Evolutionary conservation across 306 rosid genomes (phyloP).

Genomic region (Hippophae tibetana): DNA sequence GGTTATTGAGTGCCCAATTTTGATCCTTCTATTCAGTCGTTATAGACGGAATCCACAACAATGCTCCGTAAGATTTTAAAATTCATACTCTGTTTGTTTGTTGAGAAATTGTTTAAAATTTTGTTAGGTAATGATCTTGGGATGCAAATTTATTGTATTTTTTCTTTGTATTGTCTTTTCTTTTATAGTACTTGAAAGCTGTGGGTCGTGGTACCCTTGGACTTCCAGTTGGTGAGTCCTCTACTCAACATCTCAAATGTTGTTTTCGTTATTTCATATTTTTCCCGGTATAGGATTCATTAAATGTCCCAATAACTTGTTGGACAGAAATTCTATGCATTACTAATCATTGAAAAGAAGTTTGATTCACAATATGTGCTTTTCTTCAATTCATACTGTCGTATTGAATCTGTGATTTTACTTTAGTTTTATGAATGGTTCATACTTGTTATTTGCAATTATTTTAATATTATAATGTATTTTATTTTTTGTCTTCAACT

Average conservation of each 20-base stretch:
- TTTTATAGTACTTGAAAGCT: slow-evolving; percentile 57
- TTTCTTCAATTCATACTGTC: too few species aligned
- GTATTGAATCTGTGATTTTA: too few species aligned
- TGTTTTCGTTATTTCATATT: background rate
- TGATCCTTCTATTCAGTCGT: slow-evolving; percentile 41
- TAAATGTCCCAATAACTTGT: background rate
- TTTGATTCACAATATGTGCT: too few species aligned
- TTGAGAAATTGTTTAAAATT: background rate
- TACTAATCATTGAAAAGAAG: too few species aligned
- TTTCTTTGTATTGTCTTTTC: background rate
- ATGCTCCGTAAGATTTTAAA: slow-evolving; percentile 26
- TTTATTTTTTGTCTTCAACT: slow-evolving; percentile 11
- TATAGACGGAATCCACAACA: slow-evolving; percentile 26
- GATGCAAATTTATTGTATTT: background rate
- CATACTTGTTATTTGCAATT: background rate
- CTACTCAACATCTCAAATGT: background rate
- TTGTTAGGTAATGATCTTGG: background rate
- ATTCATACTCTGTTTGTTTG: background rate
- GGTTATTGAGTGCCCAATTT: slow-evolving; percentile 35
- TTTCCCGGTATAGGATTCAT: background rate
- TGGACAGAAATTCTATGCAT: too few species aligned
- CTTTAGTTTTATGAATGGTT: background rate
- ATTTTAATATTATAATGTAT: background rate
- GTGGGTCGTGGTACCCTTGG: slow-evolving; percentile 70
- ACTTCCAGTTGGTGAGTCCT: slow-evolving; percentile 63